These are phyloP conservation scores for Fusarium sp. DNA, from an alignment of 2,329 filamentous ascomycete species.

Conservation along the genomic window DNA sequence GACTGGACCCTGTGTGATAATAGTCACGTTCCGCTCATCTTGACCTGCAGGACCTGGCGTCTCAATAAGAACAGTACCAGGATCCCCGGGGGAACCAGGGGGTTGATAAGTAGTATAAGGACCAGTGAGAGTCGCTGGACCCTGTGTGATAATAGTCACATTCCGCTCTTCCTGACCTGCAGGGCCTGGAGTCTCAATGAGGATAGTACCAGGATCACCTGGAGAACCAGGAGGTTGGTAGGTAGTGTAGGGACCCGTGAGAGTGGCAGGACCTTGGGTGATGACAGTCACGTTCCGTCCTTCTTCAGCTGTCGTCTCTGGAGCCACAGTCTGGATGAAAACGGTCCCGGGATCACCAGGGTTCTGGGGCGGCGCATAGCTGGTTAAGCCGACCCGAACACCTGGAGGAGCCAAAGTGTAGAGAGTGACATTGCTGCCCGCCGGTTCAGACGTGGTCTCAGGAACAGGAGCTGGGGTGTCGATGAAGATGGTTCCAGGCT, in stretches of 20 bases:
- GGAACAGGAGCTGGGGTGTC: conserved; percentile 19
- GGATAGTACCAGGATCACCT: conserved; percentile 27
- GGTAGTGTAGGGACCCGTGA: conserved; percentile 16
- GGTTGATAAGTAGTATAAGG: conserved; percentile 24
- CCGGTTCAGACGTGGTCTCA: conserved; percentile 2
- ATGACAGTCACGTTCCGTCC: conserved; percentile 18
- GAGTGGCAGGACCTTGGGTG: conserved; percentile 11
- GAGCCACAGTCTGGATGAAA: conserved; percentile 19
- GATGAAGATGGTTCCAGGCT: conserved; percentile 26
- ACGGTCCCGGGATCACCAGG: conserved; percentile 22
- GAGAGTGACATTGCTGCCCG: conserved; percentile 18
- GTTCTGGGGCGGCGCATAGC: conserved; percentile 21
- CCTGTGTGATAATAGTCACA: conserved; percentile 19
- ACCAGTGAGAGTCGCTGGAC: conserved; percentile 8
- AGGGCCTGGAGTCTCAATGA: conserved; percentile 21
- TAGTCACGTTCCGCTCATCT: conserved; percentile 4
- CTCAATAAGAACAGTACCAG: conserved; percentile 25
- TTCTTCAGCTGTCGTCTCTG: background rate
- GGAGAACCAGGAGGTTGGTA: conserved; percentile 23
- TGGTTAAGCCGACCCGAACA: conserved; percentile 13
- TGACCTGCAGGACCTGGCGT: conserved; percentile 8
- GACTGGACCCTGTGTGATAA: conserved; percentile 15
- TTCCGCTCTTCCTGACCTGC: background rate
- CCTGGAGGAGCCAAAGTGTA: conserved; percentile 21
- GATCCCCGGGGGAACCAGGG: conserved; percentile 20